Base-by-base conservation (phyloP, 441 rosid species). In the Erodium trifolium region DNA sequence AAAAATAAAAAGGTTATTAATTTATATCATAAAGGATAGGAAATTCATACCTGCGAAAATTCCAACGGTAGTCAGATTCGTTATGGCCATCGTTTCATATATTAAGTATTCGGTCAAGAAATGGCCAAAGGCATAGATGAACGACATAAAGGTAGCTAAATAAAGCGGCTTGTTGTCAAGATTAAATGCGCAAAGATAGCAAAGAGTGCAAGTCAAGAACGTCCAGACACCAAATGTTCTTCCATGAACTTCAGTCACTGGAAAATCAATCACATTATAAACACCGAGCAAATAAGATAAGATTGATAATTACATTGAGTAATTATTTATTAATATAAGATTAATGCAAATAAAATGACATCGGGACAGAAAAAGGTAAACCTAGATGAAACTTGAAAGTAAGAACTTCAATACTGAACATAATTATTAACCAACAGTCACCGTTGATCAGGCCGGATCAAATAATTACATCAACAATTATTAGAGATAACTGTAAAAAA, bases 201-300 rank as follows among this genome's bases (percentile, higher is more conserved):
- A 93, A 71, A 93, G 93, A 47, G 94, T 93, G 86, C 97, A 88
- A 35, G 96, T 93, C 76, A 93, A 72, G 49, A 91, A 93, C 1
- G 98, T 93, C 98, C 98, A 93, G 70, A 91, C 89, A 73, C 96
- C 97, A 70, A 91, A 93, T 43, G 95, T 93, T 77, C 97, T 86
- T 73, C 98, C 96, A 76, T 93, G 98, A 78, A 93, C 92, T 70
- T 91, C 97, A 82, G 85, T 88, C 96, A 93, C 98, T 90, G 3
- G 10, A 39, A 55, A 27, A 45, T 4, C 59, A 14, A 23, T 23
- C 0, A 23, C 27, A 23, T 23, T 23, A 23, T 23, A 23, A 23
- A 23, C 27, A n/a, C n/a, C n/a, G n/a, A n/a, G n/a, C n/a, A n/a
- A n/a, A n/a, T 31, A 31, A 31, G 3, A 31, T 31, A 31, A 31